These are phyloP conservation scores for Populus trichocarpa DNA, from an alignment of 441 rosid genomes.

Conservation along the genomic window DNA sequence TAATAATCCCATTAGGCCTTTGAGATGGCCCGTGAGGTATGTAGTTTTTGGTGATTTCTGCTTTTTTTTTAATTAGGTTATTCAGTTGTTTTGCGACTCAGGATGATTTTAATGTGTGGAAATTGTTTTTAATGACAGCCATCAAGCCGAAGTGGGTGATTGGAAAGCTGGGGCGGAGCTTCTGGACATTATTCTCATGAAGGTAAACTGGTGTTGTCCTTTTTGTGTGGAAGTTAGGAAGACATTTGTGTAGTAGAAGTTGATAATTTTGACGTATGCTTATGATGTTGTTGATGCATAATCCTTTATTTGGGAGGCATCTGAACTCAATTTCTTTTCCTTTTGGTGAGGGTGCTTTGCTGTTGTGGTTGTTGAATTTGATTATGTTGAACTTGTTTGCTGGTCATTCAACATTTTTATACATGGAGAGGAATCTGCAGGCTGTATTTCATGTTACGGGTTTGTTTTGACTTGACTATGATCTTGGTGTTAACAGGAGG, in stretches of 20 bases:
- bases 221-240: slow-evolving; percentile 10
- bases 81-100: not conserved
- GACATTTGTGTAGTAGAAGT: slow-evolving; percentile 39
- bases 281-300: not conserved
- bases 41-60: not conserved
- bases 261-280: slow-evolving; percentile 57
- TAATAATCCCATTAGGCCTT: slow-evolving; percentile 41
- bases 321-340: not conserved
- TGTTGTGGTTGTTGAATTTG: not conserved
- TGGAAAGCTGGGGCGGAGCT: slow-evolving; percentile 66
- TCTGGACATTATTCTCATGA: slow-evolving; percentile 64
- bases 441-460: not conserved
- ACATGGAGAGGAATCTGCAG: not conserved
- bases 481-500: slow-evolving; percentile 44
- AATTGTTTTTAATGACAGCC: slow-evolving; percentile 29
- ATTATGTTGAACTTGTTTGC: not conserved
- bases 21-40: slow-evolving; percentile 64
- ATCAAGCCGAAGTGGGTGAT: slow-evolving; percentile 54
- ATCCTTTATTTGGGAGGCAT: not conserved
- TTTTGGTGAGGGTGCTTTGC: not conserved
- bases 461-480: not conserved
- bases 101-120: not conserved
- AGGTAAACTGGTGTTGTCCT: slow-evolving; percentile 30
- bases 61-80: not conserved
- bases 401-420: not conserved